phyloP scores from a whole-genome alignment of 495 filamentous ascomycete species.

The Penicillium cinerascens region DNA sequence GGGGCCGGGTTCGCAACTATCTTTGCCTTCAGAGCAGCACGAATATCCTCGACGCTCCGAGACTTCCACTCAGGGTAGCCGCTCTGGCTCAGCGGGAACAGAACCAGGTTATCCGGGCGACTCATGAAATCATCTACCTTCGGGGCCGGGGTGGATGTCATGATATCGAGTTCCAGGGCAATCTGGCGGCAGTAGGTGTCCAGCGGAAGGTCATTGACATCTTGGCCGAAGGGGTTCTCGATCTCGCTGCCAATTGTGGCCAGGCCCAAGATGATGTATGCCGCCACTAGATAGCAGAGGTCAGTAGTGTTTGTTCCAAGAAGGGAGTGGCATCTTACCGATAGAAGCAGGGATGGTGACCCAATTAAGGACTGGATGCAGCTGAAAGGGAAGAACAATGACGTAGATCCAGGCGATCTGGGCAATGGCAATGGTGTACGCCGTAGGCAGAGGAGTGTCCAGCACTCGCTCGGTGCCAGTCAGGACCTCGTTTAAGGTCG shows the following conservation, averaged over 20 bases:
- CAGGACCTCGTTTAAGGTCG: constrained; percentile 66
- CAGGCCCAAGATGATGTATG: constrained; percentile 89
- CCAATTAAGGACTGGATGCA: constrained; percentile 60
- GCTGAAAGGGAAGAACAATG: constrained; percentile 78
- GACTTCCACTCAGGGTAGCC: constrained; percentile 59
- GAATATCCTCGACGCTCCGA: constrained; percentile 57
- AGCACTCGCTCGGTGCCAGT: constrained; percentile 76
- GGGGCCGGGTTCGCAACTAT: constrained; percentile 27
- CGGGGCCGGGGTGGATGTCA: constrained; percentile 58
- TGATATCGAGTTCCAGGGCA: constrained; percentile 67
- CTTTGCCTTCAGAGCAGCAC: constrained; percentile 49
- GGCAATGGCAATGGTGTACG: constrained; percentile 79
- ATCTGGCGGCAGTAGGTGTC: constrained; percentile 74
- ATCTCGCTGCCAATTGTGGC: constrained; percentile 82
- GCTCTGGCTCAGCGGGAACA: constrained; percentile 63
- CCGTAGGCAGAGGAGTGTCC: constrained; percentile 78
- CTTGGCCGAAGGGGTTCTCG: constrained; percentile 84
- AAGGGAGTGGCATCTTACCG: constrained; percentile 31
- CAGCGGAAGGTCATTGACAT: constrained; percentile 83
- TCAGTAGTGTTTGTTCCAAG: background rate
- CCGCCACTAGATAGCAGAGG: constrained; percentile 46
- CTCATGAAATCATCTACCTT: constrained; percentile 55
- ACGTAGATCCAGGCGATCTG: constrained; percentile 91
- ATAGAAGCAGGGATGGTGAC: constrained; percentile 83
- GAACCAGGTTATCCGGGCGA: constrained; percentile 56